Conservation (phyloP, 495 filamentous ascomycete genomes). For the Neurospora sp. region DNA sequence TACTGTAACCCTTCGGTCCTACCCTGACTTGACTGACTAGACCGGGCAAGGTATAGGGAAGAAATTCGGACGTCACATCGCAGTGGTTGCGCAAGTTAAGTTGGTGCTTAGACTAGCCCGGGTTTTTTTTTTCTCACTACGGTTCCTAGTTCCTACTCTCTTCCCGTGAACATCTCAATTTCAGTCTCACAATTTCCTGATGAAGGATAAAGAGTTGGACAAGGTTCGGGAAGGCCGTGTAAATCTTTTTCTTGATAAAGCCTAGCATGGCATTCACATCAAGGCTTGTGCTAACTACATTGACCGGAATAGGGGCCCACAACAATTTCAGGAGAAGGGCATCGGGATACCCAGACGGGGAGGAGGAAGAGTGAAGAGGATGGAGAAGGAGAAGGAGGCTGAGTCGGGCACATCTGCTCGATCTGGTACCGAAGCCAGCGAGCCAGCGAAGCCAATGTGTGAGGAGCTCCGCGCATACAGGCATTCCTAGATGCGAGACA, state of each 20-base stretch:
- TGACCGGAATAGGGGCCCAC: background rate
- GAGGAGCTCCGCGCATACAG: background rate
- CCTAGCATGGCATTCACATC: background rate
- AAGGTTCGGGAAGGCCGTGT: background rate
- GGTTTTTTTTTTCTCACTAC: background rate
- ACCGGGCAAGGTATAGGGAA: background rate
- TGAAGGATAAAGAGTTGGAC: background rate
- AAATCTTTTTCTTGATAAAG: background rate
- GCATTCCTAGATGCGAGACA: background rate
- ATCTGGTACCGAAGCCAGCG: background rate
- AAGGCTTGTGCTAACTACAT: background rate
- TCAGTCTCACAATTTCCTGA: background rate
- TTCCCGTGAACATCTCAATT: background rate
- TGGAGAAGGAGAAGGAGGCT: background rate
- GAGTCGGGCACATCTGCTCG: background rate
- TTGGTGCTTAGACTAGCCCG: background rate
- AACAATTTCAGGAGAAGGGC: background rate
- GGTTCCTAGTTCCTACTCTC: background rate
- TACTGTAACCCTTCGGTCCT: background rate
- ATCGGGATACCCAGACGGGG: background rate
- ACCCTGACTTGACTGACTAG: background rate
- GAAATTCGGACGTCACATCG: background rate
- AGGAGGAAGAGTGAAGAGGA: background rate
- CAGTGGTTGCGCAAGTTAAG: background rate
- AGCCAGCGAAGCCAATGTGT: background rate